Percentiles rank a stretch among this genome's conserved stretches.
Evolutionary conservation across 2,329 filamentous ascomycete species (phyloP).

Genomic region (Alternaria sp.): DNA sequence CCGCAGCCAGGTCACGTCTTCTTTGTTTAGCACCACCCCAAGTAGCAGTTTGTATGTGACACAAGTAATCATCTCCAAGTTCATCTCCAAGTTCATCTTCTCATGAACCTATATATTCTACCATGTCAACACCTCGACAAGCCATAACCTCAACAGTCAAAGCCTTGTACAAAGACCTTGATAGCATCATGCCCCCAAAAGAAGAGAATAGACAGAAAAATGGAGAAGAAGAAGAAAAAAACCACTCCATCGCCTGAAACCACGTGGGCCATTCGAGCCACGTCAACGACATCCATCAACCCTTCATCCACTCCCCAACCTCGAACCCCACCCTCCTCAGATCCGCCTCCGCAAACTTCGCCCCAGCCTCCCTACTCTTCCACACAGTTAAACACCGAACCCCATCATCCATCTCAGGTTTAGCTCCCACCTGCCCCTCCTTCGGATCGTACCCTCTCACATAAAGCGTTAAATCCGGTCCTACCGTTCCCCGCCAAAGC

Average conservation of each 20-base stretch:
- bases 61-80: neutral
- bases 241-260: neutral
- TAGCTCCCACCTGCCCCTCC: constrained; percentile 41
- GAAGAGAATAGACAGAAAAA: neutral
- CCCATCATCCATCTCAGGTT: constrained; percentile 54
- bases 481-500: constrained; percentile 86
- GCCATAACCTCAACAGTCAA: neutral
- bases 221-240: neutral
- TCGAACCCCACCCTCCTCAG: constrained; percentile 84
- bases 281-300: constrained; percentile 14
- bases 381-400: constrained; percentile 52
- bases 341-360: constrained; percentile 56
- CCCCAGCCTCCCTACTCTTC: constrained; percentile 39
- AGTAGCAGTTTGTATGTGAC: neutral
- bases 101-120: neutral
- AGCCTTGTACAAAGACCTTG: neutral
- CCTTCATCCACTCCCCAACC: constrained; percentile 79
- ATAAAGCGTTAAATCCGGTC: constrained; percentile 81
- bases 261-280: neutral
- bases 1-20: constrained; percentile 9
- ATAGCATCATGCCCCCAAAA: neutral
- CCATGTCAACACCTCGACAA: neutral
- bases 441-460: constrained; percentile 55
- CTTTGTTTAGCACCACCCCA: neutral
- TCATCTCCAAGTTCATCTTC: neutral